Conservation (phyloP, 192 early-diverging fungal species). For the Umbelopsis sp. region DNA sequence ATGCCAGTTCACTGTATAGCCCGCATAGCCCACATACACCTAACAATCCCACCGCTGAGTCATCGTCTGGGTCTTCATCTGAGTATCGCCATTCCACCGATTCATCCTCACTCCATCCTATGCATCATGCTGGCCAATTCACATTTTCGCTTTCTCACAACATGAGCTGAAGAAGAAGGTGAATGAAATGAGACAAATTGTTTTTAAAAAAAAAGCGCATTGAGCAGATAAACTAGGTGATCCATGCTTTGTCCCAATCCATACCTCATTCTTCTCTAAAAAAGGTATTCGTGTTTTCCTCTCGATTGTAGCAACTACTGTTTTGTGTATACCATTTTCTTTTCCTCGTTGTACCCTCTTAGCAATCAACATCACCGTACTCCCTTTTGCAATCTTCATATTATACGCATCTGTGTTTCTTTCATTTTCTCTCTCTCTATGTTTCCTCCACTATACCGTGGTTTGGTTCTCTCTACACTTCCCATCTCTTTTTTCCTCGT, state of each 20-base stretch:
- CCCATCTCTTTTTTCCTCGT: not conserved
- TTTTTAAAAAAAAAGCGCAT: too few species aligned
- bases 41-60: slow-evolving; percentile 9
- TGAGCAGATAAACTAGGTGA: too few species aligned
- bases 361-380: not conserved
- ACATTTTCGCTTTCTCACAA: slow-evolving; percentile 11
- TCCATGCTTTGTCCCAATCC: too few species aligned
- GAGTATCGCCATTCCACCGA: slow-evolving; percentile 9
- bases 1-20: slow-evolving; percentile 31
- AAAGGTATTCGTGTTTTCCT: not conserved
- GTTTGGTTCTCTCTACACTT: too few species aligned
- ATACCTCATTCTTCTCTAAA: not conserved
- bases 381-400: not conserved
- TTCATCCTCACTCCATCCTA: not conserved
- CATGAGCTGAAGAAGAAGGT: not conserved
- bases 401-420: not conserved
- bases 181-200: not conserved
- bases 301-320: not conserved
- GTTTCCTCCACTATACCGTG: not conserved
- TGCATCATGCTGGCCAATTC: slow-evolving; percentile 12
- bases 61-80: not conserved
- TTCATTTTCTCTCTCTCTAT: not conserved
- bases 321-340: not conserved
- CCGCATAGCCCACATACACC: slow-evolving; percentile 34
- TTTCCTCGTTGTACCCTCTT: too few species aligned